phyloP scores from a whole-genome alignment of 2,329 filamentous ascomycete species.

The Hypoxylon sp. region DNA sequence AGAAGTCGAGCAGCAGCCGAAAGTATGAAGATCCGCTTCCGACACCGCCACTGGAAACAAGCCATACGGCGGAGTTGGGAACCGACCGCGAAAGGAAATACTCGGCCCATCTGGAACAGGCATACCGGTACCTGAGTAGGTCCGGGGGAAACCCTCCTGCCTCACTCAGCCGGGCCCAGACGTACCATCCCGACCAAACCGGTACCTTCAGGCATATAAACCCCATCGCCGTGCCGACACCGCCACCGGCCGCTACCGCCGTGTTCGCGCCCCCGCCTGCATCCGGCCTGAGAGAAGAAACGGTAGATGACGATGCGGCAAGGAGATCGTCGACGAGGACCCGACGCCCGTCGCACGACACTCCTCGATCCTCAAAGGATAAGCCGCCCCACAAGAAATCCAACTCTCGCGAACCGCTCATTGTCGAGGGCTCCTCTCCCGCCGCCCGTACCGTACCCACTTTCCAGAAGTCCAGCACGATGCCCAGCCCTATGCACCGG shows the following conservation, averaged over 20 bases:
- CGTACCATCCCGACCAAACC: slow-evolving; percentile 41
- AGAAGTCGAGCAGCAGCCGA: slow-evolving; percentile 46
- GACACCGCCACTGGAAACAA: slow-evolving; percentile 26
- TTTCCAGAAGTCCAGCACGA: slow-evolving; percentile 41
- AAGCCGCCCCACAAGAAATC: slow-evolving; percentile 49
- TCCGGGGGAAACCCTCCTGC: slow-evolving; percentile 45
- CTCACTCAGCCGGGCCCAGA: slow-evolving; percentile 42
- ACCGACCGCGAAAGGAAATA: slow-evolving; percentile 46
- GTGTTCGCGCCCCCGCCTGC: slow-evolving; percentile 45
- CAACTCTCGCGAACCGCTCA: slow-evolving; percentile 41
- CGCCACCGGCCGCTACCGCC: slow-evolving; percentile 45
- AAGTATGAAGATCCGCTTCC: slow-evolving; percentile 43
- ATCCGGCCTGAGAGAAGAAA: slow-evolving; percentile 30
- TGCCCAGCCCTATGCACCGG: slow-evolving; percentile 36
- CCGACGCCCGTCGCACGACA: slow-evolving; percentile 49
- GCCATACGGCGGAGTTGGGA: slow-evolving; percentile 18
- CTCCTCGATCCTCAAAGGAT: slow-evolving; percentile 46
- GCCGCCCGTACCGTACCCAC: slow-evolving; percentile 32
- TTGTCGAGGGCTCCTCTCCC: slow-evolving; percentile 38
- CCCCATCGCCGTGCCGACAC: slow-evolving; percentile 49
- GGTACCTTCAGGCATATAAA: slow-evolving; percentile 28
- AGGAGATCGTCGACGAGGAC: slow-evolving; percentile 44
- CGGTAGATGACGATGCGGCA: slow-evolving; percentile 43
- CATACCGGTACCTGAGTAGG: slow-evolving; percentile 46
- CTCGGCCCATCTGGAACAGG: slow-evolving; percentile 45